Evolutionary conservation across 345 rosid genomes (phyloP).

Genomic region (Noccaea bulbosa): DNA sequence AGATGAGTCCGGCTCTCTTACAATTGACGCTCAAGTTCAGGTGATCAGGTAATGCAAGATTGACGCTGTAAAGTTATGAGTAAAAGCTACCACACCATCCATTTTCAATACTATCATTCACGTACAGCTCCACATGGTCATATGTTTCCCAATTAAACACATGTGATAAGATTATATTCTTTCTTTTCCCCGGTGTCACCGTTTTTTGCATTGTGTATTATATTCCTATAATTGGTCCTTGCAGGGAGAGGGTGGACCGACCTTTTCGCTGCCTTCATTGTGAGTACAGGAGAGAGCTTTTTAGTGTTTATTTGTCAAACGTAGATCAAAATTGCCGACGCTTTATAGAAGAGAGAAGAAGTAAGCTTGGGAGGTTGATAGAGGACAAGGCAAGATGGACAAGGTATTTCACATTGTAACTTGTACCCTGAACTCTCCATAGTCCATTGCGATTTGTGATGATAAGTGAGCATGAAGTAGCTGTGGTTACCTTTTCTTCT

Average conservation of each 20-base stretch:
- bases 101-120: slow-evolving; percentile 9
- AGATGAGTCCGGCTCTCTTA: slow-evolving; percentile 80
- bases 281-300: slow-evolving; percentile 90
- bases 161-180: neutral
- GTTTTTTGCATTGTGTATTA: slow-evolving; percentile 10
- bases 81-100: neutral
- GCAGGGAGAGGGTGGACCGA: slow-evolving; percentile 88
- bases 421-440: slow-evolving; percentile 14
- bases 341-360: slow-evolving; percentile 87
- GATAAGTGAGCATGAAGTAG: slow-evolving; percentile 28
- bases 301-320: slow-evolving; percentile 85
- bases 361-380: slow-evolving; percentile 77
- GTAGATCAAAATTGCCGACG: slow-evolving; percentile 91
- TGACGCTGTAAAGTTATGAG: neutral
- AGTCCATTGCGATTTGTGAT: slow-evolving; percentile 20
- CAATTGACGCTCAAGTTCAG: slow-evolving; percentile 95
- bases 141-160: neutral
- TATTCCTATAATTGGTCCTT: slow-evolving; percentile 23
- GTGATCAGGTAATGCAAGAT: slow-evolving; percentile 71
- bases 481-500: slow-evolving; percentile 20
- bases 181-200: slow-evolving; percentile 7
- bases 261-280: slow-evolving; percentile 98
- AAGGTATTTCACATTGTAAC: slow-evolving; percentile 57
- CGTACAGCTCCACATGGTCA: slow-evolving; percentile 13
- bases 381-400: slow-evolving; percentile 95